Evolutionary conservation across 495 filamentous ascomycete species (phyloP).

Genomic region (Xeromyces bisporus): DNA sequence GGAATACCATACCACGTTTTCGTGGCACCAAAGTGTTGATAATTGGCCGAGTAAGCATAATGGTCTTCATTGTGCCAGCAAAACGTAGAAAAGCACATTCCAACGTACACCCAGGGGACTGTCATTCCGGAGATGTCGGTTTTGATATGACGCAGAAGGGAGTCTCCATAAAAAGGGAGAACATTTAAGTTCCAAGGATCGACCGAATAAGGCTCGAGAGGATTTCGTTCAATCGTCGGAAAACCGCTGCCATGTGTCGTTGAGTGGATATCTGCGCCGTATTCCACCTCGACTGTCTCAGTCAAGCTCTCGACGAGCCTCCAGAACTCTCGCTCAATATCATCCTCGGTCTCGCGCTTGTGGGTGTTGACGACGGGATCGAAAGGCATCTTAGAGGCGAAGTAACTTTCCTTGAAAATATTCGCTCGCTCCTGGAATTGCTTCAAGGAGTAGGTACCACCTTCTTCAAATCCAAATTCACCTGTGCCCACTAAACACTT

Average conservation of each 20-base stretch:
- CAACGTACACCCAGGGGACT: constrained; percentile 98
- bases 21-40: constrained; percentile 95
- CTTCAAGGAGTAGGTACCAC: constrained; percentile 83
- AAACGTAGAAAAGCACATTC: constrained; percentile 99
- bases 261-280: constrained; percentile 95
- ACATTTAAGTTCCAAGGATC: constrained; percentile 97
- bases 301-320: constrained; percentile 78
- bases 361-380: constrained; percentile 69
- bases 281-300: constrained; percentile 94
- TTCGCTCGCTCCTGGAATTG: constrained; percentile 95
- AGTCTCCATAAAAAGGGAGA: constrained; percentile 77
- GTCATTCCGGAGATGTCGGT: constrained; percentile 99
- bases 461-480: constrained; percentile 96
- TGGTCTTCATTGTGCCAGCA: constrained; percentile 99
- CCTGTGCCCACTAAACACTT: constrained; percentile 90
- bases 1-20: constrained; percentile 99
- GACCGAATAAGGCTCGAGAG: constrained; percentile 63
- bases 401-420: constrained; percentile 87
- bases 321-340: constrained; percentile 97
- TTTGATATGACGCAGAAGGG: constrained; percentile 92
- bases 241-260: constrained; percentile 97
- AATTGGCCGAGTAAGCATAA: constrained; percentile 94
- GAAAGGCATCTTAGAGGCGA: constrained; percentile 76
- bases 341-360: constrained; percentile 75
- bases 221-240: constrained; percentile 84